A percentile compares a stretch with the other conserved stretches of the same genome.
phyloP scores from a whole-genome alignment of 2,329 filamentous ascomycete genomes.

The Beauveria brongniartii region DNA sequence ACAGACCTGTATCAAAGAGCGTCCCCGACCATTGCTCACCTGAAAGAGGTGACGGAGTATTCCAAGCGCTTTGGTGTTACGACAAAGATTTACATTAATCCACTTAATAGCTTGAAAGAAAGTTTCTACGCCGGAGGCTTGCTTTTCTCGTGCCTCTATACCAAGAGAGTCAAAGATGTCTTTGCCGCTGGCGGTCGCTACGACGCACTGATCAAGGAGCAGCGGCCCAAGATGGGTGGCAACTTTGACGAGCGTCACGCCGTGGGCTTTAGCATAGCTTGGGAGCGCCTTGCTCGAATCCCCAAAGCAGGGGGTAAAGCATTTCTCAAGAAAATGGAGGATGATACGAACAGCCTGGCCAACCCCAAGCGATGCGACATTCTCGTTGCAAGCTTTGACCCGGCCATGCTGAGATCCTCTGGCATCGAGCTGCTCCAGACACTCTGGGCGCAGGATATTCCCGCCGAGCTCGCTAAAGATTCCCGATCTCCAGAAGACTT shows the following conservation, averaged over 20 bases:
- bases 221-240: slow-evolving; percentile 60
- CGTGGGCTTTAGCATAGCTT: slow-evolving; percentile 85
- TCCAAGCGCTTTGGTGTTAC: slow-evolving; percentile 66
- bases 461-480: slow-evolving; percentile 78
- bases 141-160: slow-evolving; percentile 84
- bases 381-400: slow-evolving; percentile 80
- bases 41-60: slow-evolving; percentile 71
- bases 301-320: slow-evolving; percentile 45
- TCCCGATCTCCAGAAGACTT: slow-evolving; percentile 73
- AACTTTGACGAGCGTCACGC: slow-evolving; percentile 64
- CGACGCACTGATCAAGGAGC: slow-evolving; percentile 78
- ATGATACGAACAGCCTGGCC: slow-evolving; percentile 54
- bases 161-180: slow-evolving; percentile 74
- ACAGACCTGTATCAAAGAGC: slow-evolving; percentile 65
- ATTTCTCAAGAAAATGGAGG: slow-evolving; percentile 63
- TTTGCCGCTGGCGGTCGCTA: slow-evolving; percentile 93
- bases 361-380: slow-evolving; percentile 70
- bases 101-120: slow-evolving; percentile 82
- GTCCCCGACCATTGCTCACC: slow-evolving; percentile 67
- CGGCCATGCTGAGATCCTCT: slow-evolving; percentile 62
- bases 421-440: slow-evolving; percentile 71
- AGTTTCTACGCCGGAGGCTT: slow-evolving; percentile 81
- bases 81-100: slow-evolving; percentile 75
- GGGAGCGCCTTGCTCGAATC: slow-evolving; percentile 71
- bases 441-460: slow-evolving; percentile 78